Evolutionary conservation across 2,329 filamentous ascomycete species (phyloP).

Genomic region (Venturiaceae sp.): DNA sequence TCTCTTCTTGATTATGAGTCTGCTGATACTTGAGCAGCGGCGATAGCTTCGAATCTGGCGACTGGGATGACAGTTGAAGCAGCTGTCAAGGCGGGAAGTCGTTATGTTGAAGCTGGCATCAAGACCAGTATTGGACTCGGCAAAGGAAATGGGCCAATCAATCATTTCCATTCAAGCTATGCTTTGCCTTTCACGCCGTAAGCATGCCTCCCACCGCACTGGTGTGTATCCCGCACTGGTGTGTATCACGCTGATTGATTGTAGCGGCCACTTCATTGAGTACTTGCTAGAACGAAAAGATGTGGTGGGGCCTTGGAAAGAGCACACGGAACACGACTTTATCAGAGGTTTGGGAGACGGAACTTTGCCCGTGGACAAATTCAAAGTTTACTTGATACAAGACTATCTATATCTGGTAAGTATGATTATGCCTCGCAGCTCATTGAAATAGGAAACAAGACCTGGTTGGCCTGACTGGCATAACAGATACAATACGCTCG

Average conservation of each 20-base stretch:
- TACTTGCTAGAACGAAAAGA: conserved; percentile 70
- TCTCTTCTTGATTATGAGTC: background rate
- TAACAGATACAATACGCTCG: background rate
- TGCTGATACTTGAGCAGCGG: conserved; percentile 37
- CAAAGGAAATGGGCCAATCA: conserved; percentile 60
- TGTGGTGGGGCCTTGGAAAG: conserved; percentile 63
- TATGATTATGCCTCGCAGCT: conserved; percentile 7
- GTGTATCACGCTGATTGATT: background rate
- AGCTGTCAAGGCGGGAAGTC: conserved; percentile 58
- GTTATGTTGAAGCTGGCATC: conserved; percentile 65
- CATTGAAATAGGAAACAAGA: no score
- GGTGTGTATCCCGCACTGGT: background rate
- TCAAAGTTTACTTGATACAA: conserved; percentile 83
- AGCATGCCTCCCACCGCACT: conserved; percentile 15
- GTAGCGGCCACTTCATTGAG: conserved; percentile 63
- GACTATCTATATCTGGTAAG: conserved; percentile 81
- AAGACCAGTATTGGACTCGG: conserved; percentile 53
- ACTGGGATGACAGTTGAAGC: conserved; percentile 45
- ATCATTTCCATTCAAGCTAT: conserved; percentile 68
- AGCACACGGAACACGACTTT: conserved; percentile 74
- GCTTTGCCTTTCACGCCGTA: conserved; percentile 58
- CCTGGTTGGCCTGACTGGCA: background rate
- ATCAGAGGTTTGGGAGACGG: conserved; percentile 68
- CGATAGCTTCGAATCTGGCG: conserved; percentile 65
- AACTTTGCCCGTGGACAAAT: conserved; percentile 62